Conservation (phyloP, 202 grass and related monocot genomes). For the Saccharum hybrid region DNA sequence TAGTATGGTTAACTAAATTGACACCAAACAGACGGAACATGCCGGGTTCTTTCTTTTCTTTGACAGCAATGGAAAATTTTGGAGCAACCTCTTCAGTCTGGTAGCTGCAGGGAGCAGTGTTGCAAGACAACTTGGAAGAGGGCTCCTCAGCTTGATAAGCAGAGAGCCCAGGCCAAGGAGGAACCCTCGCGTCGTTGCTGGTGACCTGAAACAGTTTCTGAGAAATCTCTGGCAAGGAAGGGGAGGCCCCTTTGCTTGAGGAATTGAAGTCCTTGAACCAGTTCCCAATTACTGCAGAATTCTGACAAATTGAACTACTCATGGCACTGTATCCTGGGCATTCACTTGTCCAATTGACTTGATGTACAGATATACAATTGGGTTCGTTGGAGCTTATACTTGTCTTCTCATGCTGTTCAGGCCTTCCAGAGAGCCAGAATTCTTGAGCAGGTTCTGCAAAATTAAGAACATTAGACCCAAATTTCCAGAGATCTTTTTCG, state of each 20-base stretch:
- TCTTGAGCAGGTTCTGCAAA: slow-evolving; percentile 58
- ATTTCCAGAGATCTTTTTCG: not conserved
- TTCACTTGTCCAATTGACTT: slow-evolving; percentile 60
- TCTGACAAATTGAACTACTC: slow-evolving; percentile 60
- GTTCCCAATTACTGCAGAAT: slow-evolving; percentile 52
- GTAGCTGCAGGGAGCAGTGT: slow-evolving; percentile 48
- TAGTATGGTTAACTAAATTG: slow-evolving; percentile 58
- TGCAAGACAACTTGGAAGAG: slow-evolving; percentile 44
- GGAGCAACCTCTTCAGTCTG: slow-evolving; percentile 51
- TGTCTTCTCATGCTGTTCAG: slow-evolving; percentile 64
- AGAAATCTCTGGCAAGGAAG: slow-evolving; percentile 62
- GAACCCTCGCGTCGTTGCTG: slow-evolving; percentile 42
- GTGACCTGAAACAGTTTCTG: slow-evolving; percentile 57
- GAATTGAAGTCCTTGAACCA: slow-evolving; percentile 67
- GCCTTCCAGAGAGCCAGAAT: slow-evolving; percentile 69
- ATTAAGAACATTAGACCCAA: slow-evolving; percentile 5
- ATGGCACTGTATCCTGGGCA: slow-evolving; percentile 42
- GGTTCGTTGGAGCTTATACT: slow-evolving; percentile 47
- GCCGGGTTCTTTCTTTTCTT: slow-evolving; percentile 58
- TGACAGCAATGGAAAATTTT: slow-evolving; percentile 37
- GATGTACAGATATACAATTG: slow-evolving; percentile 59
- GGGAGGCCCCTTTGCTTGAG: slow-evolving; percentile 43
- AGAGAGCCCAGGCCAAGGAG: slow-evolving; percentile 49
- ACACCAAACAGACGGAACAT: slow-evolving; percentile 80
- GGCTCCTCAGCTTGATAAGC: slow-evolving; percentile 48